phyloP scores from a whole-genome alignment of 441 rosid species.

The Euphorbia schlechtendalii region DNA sequence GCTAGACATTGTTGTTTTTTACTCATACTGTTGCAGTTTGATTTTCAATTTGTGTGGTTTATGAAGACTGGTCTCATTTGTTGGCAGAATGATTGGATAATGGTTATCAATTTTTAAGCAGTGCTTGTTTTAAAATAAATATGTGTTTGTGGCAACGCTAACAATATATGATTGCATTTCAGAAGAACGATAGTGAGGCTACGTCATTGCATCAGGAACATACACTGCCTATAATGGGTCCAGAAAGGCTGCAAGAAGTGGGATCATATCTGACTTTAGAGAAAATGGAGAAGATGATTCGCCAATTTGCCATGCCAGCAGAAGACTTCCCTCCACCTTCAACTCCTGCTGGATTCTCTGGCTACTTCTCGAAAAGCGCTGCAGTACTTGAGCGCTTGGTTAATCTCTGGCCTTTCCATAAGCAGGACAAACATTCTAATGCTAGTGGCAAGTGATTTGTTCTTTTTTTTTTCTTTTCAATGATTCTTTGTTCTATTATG shows the following conservation, averaged over 20 bases:
- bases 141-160: conserved; percentile 4
- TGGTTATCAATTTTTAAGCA: not conserved
- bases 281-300: conserved; percentile 89
- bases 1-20: not conserved
- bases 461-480: not conserved
- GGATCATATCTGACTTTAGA: conserved; percentile 84
- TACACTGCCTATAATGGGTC: conserved; percentile 98
- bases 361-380: conserved; percentile 94
- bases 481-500: not conserved
- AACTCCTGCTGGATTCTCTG: conserved; percentile 91
- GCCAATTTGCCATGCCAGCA: conserved; percentile 96
- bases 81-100: not conserved
- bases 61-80: not conserved
- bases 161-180: conserved; percentile 16
- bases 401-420: conserved; percentile 93
- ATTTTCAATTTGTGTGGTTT: not conserved
- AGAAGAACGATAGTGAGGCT: conserved; percentile 76
- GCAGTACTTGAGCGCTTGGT: conserved; percentile 95
- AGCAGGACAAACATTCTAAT: conserved; percentile 59
- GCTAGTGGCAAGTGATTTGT: conserved; percentile 47
- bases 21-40: not conserved
- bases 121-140: not conserved
- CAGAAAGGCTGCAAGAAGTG: conserved; percentile 97
- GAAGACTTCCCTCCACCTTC: conserved; percentile 98
- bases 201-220: conserved; percentile 88